phyloP scores from a whole-genome alignment of 495 filamentous ascomycete genomes.

The Penicillium canescens region DNA sequence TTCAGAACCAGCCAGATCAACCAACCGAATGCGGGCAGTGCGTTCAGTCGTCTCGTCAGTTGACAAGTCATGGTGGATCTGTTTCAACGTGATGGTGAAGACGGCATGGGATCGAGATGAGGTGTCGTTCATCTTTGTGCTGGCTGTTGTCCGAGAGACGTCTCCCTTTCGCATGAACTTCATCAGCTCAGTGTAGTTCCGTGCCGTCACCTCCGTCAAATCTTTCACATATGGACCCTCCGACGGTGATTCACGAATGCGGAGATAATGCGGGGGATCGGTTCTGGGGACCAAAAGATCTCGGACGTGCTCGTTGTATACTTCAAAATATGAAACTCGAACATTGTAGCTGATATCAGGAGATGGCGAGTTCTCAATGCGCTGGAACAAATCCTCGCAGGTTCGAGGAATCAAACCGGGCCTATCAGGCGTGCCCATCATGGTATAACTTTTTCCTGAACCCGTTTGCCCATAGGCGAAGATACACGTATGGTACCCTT shows the following conservation, averaged over 20 bases:
- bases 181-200: slow-evolving; percentile 79
- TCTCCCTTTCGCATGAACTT: slow-evolving; percentile 90
- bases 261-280: slow-evolving; percentile 86
- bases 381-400: slow-evolving; percentile 92
- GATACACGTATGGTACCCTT: slow-evolving; percentile 98
- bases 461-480: slow-evolving; percentile 99
- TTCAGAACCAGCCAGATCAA: slow-evolving; percentile 94
- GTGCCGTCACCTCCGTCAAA: slow-evolving; percentile 86
- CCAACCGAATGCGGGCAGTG: slow-evolving; percentile 87
- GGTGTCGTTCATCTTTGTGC: slow-evolving; percentile 99
- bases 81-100: slow-evolving; percentile 96
- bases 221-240: slow-evolving; percentile 99
- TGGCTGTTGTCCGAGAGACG: slow-evolving; percentile 82
- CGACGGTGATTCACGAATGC: slow-evolving; percentile 91
- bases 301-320: slow-evolving; percentile 99
- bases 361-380: slow-evolving; percentile 80
- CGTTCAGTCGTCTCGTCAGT: slow-evolving; percentile 96
- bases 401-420: slow-evolving; percentile 96
- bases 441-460: slow-evolving; percentile 96
- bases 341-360: slow-evolving; percentile 95
- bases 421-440: slow-evolving; percentile 92
- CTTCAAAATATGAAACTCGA: slow-evolving; percentile 96
- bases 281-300: slow-evolving; percentile 81
- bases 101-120: slow-evolving; percentile 92
- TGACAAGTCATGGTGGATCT: slow-evolving; percentile 91